Evolutionary conservation across 768 basidiomycete genomes (phyloP).

Genomic region (Xerocomus potaroensis): DNA sequence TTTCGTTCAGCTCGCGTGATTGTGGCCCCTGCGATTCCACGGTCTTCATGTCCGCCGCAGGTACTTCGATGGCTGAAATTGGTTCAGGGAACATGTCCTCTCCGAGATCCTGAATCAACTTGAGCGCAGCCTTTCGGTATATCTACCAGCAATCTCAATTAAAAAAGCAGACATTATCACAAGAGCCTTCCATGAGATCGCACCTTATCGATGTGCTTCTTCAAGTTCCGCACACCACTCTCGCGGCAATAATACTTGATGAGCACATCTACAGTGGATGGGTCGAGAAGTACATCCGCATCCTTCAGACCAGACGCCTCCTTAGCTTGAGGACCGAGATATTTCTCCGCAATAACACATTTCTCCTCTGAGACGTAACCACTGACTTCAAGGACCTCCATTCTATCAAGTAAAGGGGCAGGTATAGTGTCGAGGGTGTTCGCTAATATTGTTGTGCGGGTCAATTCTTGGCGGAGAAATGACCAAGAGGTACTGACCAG

Average conservation of each 20-base stretch:
- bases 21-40: slow-evolving; percentile 53
- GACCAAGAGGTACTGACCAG: slow-evolving; percentile 37
- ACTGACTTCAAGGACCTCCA: slow-evolving; percentile 94
- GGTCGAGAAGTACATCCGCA: slow-evolving; percentile 77
- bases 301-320: slow-evolving; percentile 83
- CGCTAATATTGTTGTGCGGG: slow-evolving; percentile 38
- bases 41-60: slow-evolving; percentile 27
- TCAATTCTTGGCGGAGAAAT: background rate
- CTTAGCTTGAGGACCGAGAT: slow-evolving; percentile 90
- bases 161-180: background rate
- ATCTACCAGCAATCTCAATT: slow-evolving; percentile 48
- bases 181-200: background rate
- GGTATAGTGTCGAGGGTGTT: slow-evolving; percentile 94
- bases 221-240: slow-evolving; percentile 93
- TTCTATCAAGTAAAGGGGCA: slow-evolving; percentile 87
- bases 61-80: slow-evolving; percentile 13
- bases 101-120: slow-evolving; percentile 85
- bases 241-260: slow-evolving; percentile 98
- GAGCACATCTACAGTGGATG: slow-evolving; percentile 74
- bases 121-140: slow-evolving; percentile 92
- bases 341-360: slow-evolving; percentile 78
- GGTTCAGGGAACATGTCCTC: slow-evolving; percentile 84
- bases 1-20: slow-evolving; percentile 33
- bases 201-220: slow-evolving; percentile 99
- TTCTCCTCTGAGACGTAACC: slow-evolving; percentile 96